Base-by-base conservation (phyloP, 495 filamentous ascomycete species). In the Aspergillus haitiensis region DNA sequence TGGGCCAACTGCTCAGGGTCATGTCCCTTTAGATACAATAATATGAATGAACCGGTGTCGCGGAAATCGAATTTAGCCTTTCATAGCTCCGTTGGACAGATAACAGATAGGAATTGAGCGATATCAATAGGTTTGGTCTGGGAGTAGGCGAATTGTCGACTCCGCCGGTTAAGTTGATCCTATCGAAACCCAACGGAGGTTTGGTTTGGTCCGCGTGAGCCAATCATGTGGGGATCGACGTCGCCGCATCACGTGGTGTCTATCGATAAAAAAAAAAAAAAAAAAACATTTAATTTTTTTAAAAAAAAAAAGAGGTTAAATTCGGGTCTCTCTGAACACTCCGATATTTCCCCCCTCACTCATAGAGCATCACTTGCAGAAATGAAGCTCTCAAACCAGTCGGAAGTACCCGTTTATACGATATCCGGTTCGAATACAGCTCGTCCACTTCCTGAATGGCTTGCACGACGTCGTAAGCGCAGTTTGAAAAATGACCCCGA, bases 401-500 rank as follows among this genome's bases (percentile, higher is more conserved):
- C 91, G 49, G 82, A 88, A 44, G 89, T 98, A 47, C 92, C 93
- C 5, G 93, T 98, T 7, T 98, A 99, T 69, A 99, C 95, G 47
- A 88, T 99, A 69, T 89, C 93, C 18, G 95, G 95, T 54, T 90
- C 91, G 8, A 90, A 92, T 35, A 95, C 93, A 10, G 89, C 93
- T 6, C 82, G 94, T 12, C 90, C 92, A 31, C 83, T 99, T 5
- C 95, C 95, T 52, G 95, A 99, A 78, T 99, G 95, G 85, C 88
- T 98, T 55, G 87, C 91, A 11, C 83, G 92, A 59, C 91, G 93
- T 52, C 82, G 93, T 64, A 98, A 97, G 79, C 85, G 92, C 70
- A 96, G 91, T 64, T 79, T 97, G 62, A 98, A 97, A 73, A 87
- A 92, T 59, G 94, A 98, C 67, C 84, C 90, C 50, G 93, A 96